Conservation (phyloP, 73 alveolate genomes). For the Paramecium primaurelia region DNA sequence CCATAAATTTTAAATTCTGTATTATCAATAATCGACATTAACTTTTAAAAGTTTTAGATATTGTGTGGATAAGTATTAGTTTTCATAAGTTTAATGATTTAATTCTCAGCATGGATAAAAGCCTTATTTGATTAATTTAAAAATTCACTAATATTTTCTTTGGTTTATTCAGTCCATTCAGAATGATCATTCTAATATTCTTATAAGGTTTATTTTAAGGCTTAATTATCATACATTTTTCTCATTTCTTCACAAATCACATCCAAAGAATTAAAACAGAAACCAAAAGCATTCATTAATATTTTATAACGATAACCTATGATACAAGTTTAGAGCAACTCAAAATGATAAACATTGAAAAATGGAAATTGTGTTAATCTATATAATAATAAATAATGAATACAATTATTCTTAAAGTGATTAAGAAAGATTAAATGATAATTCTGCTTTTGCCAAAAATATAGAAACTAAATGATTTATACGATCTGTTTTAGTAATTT, state of each 20-base stretch:
- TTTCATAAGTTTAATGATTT: background rate
- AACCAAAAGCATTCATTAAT: slow-evolving; percentile 14
- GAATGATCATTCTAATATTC: background rate
- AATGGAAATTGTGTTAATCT: background rate
- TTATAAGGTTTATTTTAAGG: background rate
- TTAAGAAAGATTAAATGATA: background rate
- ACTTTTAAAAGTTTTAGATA: background rate
- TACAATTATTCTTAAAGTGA: background rate
- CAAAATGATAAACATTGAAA: background rate
- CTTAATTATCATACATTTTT: background rate
- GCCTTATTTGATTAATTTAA: background rate
- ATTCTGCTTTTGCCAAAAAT: background rate
- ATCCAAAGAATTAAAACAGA: background rate
- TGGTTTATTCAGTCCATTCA: background rate
- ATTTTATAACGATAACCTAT: background rate
- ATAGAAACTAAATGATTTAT: background rate
- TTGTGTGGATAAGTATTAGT: background rate
- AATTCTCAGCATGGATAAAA: background rate
- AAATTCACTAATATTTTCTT: background rate
- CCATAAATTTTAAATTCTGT: slow-evolving; percentile 15
- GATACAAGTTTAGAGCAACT: background rate
- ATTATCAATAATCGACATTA: background rate
- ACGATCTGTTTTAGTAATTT: background rate
- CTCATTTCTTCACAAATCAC: slow-evolving; percentile 23
- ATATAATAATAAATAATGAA: background rate